These are phyloP conservation scores for Mayamaea pseudoterrestris DNA, from an alignment of 108 stramenopile species.

Conservation along the genomic window DNA sequence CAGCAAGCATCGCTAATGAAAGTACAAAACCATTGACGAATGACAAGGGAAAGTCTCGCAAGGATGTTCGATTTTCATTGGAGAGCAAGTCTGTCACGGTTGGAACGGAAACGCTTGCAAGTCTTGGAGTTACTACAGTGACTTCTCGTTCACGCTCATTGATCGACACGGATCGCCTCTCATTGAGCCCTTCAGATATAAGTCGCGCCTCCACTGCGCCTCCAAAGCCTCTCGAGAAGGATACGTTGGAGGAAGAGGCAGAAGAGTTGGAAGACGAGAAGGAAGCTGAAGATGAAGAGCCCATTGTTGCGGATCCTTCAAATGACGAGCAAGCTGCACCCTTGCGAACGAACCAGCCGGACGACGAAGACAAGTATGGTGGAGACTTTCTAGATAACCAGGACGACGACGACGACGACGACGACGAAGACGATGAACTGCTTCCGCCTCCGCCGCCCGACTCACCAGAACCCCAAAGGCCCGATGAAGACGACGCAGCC, in stretches of 20 bases:
- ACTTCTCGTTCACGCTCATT: too few relatives aligned
- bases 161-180: not conserved
- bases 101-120: too few relatives aligned
- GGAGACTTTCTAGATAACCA: not conserved
- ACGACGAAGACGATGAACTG: constrained; percentile 7
- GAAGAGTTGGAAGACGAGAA: not conserved
- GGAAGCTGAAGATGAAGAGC: not conserved
- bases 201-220: constrained; percentile 4
- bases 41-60: too few relatives aligned
- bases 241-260: not conserved
- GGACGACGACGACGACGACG: not conserved
- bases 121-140: too few relatives aligned
- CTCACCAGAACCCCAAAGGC: not conserved
- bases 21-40: not conserved
- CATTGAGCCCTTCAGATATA: constrained; percentile 4
- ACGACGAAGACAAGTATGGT: not conserved
- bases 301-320: not conserved
- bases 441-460: constrained; percentile 1
- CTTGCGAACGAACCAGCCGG: not conserved
- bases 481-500: not conserved
- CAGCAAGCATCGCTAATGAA: not conserved
- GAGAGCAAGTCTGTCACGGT: too few relatives aligned
- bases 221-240: not conserved
- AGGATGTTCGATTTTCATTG: constrained; percentile 5
- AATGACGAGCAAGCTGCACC: constrained; percentile 2